phyloP scores from a whole-genome alignment of 176 grass and related monocot species.

The Oryza officinalis region DNA sequence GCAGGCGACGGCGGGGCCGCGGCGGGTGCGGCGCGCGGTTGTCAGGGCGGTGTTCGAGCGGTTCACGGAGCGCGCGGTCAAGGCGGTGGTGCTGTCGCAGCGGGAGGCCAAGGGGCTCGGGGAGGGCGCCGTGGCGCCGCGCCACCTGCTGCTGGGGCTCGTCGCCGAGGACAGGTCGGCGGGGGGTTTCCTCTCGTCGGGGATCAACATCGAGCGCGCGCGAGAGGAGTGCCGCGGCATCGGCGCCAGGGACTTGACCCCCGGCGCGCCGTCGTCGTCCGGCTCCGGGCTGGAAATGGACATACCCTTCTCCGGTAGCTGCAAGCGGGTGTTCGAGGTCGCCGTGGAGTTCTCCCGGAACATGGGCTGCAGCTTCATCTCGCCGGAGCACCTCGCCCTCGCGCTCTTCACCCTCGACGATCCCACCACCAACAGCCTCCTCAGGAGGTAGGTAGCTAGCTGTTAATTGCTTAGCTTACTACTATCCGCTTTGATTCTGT shows the following conservation, averaged over 20 bases:
- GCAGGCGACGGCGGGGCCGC: neutral
- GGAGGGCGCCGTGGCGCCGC: slow-evolving; percentile 61
- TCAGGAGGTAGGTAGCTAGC: slow-evolving; percentile 57
- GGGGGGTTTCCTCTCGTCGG: slow-evolving; percentile 68
- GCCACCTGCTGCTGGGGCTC: slow-evolving; percentile 87
- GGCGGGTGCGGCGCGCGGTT: neutral
- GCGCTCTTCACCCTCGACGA: slow-evolving; percentile 77
- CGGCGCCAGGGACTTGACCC: neutral
- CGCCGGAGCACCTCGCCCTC: slow-evolving; percentile 80
- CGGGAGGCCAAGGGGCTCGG: slow-evolving; percentile 78
- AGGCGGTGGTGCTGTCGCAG: slow-evolving; percentile 78
- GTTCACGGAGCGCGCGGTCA: slow-evolving; percentile 84
- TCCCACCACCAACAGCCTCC: slow-evolving; percentile 64
- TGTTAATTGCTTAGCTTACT: neutral
- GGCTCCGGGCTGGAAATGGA: slow-evolving; percentile 48
- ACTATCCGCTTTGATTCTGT: neutral
- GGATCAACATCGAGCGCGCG: slow-evolving; percentile 77
- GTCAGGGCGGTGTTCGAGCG: slow-evolving; percentile 77
- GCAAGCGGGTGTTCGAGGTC: slow-evolving; percentile 68
- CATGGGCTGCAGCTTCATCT: slow-evolving; percentile 81
- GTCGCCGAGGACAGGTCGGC: slow-evolving; percentile 74
- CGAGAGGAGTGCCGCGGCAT: slow-evolving; percentile 63
- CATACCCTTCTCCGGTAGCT: slow-evolving; percentile 64
- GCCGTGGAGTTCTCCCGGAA: slow-evolving; percentile 70
- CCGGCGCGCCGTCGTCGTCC: neutral